Evolutionary conservation across 768 basidiomycete genomes (phyloP).

Genomic region (Pleurotus tuoliensis): DNA sequence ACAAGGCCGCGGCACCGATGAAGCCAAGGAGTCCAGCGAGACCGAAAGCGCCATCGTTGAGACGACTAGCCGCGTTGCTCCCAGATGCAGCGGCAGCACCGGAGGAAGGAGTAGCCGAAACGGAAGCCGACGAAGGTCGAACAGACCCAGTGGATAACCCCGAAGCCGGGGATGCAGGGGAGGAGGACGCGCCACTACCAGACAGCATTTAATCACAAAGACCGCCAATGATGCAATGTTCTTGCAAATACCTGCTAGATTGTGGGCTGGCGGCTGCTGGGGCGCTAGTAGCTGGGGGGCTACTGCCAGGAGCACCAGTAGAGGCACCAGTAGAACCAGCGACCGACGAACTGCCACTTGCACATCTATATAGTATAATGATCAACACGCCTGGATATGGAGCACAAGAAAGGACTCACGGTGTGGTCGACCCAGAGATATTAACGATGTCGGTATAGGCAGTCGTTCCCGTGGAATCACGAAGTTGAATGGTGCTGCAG

Average conservation of each 20-base stretch:
- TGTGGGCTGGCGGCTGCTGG: too few species aligned
- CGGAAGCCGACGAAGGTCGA: constrained; percentile 15
- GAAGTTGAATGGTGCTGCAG: constrained; percentile 49
- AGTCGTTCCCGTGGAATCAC: constrained; percentile 51
- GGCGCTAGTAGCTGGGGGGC: not conserved
- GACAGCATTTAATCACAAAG: not conserved
- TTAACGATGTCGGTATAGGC: constrained; percentile 51
- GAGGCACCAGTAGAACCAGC: not conserved
- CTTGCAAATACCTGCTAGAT: too few species aligned
- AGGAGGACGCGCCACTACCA: constrained; percentile 10
- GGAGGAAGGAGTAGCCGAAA: constrained; percentile 16
- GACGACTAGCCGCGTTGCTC: constrained; percentile 17
- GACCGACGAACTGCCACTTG: constrained; percentile 1
- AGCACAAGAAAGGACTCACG: not conserved
- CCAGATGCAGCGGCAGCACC: constrained; percentile 25
- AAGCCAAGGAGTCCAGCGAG: constrained; percentile 48
- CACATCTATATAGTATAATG: not conserved
- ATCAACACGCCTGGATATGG: too few species aligned
- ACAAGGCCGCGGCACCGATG: constrained; percentile 40
- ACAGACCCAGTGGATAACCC: constrained; percentile 10
- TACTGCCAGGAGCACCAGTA: not conserved
- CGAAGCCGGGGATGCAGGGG: constrained; percentile 6
- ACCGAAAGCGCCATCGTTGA: constrained; percentile 31
- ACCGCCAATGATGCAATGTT: too few species aligned
- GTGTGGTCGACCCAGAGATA: not conserved